These are phyloP conservation scores for Pythium rhizo-oryzae DNA, from an alignment of 352 stramenopile genomes.

Conservation along the genomic window DNA sequence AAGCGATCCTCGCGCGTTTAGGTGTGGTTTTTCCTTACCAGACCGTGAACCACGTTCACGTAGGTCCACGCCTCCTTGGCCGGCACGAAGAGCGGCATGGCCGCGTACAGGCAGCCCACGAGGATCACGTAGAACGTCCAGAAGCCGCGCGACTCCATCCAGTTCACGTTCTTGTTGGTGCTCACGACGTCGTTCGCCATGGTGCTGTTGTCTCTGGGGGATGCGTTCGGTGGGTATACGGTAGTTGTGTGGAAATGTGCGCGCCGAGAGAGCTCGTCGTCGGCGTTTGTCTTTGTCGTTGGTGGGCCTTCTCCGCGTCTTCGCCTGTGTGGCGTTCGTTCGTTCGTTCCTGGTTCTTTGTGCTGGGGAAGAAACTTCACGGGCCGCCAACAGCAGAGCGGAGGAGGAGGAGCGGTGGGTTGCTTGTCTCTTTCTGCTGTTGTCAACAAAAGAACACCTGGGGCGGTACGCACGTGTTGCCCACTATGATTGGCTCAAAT, in stretches of 20 bases:
- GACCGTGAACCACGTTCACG: constrained; percentile 85
- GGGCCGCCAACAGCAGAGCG: background rate
- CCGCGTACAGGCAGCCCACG: constrained; percentile 74
- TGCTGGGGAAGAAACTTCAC: constrained; percentile 5
- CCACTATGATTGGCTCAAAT: constrained; percentile 1
- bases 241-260: constrained; percentile 10
- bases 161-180: constrained; percentile 92
- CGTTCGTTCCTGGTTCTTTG: constrained; percentile 13
- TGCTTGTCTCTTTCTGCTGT: constrained; percentile 25
- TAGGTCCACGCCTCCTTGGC: constrained; percentile 74
- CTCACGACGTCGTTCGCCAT: constrained; percentile 45
- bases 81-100: constrained; percentile 78
- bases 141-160: constrained; percentile 89
- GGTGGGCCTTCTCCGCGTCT: constrained; percentile 6
- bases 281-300: background rate
- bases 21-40: constrained; percentile 33
- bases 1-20: no score
- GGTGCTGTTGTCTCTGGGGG: background rate
- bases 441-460: constrained; percentile 21
- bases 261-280: background rate
- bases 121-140: constrained; percentile 89
- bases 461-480: background rate
- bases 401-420: constrained; percentile 1
- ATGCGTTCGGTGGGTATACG: constrained; percentile 19
- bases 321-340: constrained; percentile 19